A percentile compares a stretch with the other conserved stretches of the same genome.
phyloP scores from a whole-genome alignment of 1,139 yeast genomes.

The Hemisphaericaspora lyxosophila region DNA sequence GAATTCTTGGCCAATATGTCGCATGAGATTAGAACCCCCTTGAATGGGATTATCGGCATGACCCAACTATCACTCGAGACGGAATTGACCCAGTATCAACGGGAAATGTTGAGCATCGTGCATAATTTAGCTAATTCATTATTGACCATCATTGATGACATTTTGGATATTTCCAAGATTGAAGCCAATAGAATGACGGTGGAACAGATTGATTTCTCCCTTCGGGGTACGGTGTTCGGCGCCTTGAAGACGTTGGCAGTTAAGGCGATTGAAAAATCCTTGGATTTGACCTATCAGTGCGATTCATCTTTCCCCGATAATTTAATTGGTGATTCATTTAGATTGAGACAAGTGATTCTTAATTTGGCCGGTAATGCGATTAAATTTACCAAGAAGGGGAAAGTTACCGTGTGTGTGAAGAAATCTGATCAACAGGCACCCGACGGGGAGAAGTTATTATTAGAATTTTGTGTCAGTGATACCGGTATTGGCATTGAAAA shows the following conservation, averaged over 20 bases:
- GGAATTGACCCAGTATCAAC: slow-evolving; percentile 81
- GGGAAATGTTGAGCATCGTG: slow-evolving; percentile 86
- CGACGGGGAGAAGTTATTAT: slow-evolving; percentile 56
- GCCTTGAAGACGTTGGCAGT: slow-evolving; percentile 86
- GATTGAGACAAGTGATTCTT: slow-evolving; percentile 79
- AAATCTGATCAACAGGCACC: slow-evolving; percentile 46
- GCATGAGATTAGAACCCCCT: slow-evolving; percentile 88
- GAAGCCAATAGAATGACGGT: slow-evolving; percentile 93
- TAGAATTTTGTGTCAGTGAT: slow-evolving; percentile 84
- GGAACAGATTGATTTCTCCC: slow-evolving; percentile 80
- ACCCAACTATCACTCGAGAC: slow-evolving; percentile 86
- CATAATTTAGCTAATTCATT: slow-evolving; percentile 82
- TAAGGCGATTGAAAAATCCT: slow-evolving; percentile 80
- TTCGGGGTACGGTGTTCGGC: slow-evolving; percentile 84
- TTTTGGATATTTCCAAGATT: slow-evolving; percentile 85
- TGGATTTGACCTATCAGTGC: slow-evolving; percentile 76
- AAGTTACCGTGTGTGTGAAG: slow-evolving; percentile 63
- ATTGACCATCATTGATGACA: slow-evolving; percentile 83
- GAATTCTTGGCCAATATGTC: slow-evolving; percentile 91
- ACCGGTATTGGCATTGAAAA: slow-evolving; percentile 87
- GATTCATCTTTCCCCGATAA: slow-evolving; percentile 86
- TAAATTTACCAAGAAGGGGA: slow-evolving; percentile 79
- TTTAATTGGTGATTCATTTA: slow-evolving; percentile 81
- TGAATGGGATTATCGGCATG: slow-evolving; percentile 92
- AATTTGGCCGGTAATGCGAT: slow-evolving; percentile 87